A percentile compares a stretch with the other conserved stretches of the same genome.
phyloP scores from a whole-genome alignment of 1,139 yeast genomes.

The Zhuliangozyma blackwelliae region DNA sequence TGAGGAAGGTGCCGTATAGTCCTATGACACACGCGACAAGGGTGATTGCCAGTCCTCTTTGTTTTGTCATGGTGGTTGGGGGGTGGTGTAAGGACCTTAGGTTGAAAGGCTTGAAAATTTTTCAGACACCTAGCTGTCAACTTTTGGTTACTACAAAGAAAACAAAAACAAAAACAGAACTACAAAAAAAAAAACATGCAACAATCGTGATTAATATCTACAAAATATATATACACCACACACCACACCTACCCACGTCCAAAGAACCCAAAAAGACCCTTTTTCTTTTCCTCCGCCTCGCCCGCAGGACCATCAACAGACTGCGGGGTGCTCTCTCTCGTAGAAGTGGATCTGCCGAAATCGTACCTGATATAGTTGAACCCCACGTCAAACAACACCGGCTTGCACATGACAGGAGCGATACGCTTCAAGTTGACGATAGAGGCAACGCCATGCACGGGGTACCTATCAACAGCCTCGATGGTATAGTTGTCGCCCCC shows the following conservation, averaged over 20 bases:
- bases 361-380: constrained; percentile 67
- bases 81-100: too few species aligned
- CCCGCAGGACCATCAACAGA: constrained; percentile 12
- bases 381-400: constrained; percentile 87
- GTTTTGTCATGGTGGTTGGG: constrained; percentile 5
- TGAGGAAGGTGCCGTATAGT: constrained; percentile 75
- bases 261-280: constrained; percentile 45
- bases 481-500: constrained; percentile 21
- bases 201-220: too few species aligned
- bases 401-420: constrained; percentile 67
- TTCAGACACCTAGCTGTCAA: too few species aligned
- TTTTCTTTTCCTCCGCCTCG: constrained; percentile 20
- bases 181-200: too few species aligned
- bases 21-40: constrained; percentile 59
- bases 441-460: constrained; percentile 33
- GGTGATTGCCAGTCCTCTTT: constrained; percentile 22
- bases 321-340: constrained; percentile 7
- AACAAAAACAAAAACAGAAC: too few species aligned
- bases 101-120: too few species aligned
- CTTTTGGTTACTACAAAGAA: too few species aligned
- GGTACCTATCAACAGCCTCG: constrained; percentile 49
- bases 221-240: too few species aligned
- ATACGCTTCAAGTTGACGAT: constrained; percentile 46
- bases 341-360: constrained; percentile 1
- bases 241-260: constrained; percentile 19